Base-by-base conservation (phyloP, 192 early-diverging fungal genomes). In the Coemansia sp. region DNA sequence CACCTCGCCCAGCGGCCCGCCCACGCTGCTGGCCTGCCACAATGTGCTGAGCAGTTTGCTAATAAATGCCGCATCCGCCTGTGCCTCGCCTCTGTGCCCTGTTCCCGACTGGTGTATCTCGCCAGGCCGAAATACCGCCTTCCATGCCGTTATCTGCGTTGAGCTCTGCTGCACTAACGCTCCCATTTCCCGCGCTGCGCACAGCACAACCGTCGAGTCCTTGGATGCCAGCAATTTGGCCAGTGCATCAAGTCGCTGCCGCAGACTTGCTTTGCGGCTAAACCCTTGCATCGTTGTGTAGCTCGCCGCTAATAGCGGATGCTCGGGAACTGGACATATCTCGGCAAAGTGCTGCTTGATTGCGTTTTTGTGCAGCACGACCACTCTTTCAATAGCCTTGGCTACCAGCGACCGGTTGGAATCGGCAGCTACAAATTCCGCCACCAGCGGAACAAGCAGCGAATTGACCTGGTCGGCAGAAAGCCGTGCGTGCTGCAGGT, bases 321-420 rank as follows among this genome's bases (percentile, higher is more conserved):
- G 67, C 20, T 76, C 70, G 5, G 74, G 79, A 11, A 81, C 63
- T 23, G 79, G 74, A 42, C 79, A 81, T 8, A 81, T 17, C 2
- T 38, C 50, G 31, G 46, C 54, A 12, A 56, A 51, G 36, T 70
- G 57, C 25, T 61, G 15, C 34, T 44, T 60, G 26, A 73, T 69
- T 6, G 56, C 56, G 21, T 31, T 7, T 15, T 54, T 36, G 42
- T 76, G 73, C 3, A 64, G 60, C 18, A 31, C 46, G 10, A 73
- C 61, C 1, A 81, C 62, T 5, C 18, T 48, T 42, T 73, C 66
- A 42, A 81, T 38, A 4, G 62, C 62, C 17, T 56, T 47, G 3
- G 79, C 74, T 2, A 66, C 64, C 5, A 47, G 37, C 4, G n/a
- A 42, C 12, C 65, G 44, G 34, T 24, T 44, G 1, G 55, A 53